phyloP scores from a whole-genome alignment of 169 alveolate species.

The Plasmodium berghei region DNA sequence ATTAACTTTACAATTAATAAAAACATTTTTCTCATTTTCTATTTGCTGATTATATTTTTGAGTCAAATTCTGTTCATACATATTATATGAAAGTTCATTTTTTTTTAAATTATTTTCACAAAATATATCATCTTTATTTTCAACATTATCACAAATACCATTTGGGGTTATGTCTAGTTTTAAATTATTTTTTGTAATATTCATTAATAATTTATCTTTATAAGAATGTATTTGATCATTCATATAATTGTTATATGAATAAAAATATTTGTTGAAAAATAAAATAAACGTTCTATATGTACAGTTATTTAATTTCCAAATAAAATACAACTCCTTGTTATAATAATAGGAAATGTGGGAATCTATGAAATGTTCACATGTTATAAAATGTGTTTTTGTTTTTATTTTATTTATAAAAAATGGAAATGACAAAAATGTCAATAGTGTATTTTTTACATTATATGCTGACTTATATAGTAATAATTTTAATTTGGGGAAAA shows the following conservation, averaged over 20 bases:
- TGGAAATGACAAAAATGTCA: conserved; percentile 59
- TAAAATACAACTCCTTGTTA: conserved; percentile 15
- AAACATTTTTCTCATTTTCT: too few species aligned
- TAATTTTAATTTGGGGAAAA: conserved; percentile 11
- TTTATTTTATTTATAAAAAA: conserved; percentile 43
- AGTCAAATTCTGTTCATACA: too few species aligned
- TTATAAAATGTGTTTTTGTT: conserved; percentile 2
- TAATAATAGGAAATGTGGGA: conserved; percentile 36
- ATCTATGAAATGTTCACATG: conserved; percentile 64
- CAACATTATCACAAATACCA: too few species aligned
- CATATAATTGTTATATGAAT: conserved; percentile 18
- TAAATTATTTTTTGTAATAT: too few species aligned
- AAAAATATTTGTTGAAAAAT: conserved; percentile 35
- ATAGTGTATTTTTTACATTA: conserved; percentile 41
- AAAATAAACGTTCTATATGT: conserved; percentile 46
- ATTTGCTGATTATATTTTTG: too few species aligned
- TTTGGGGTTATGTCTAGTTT: too few species aligned
- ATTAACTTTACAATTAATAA: too few species aligned
- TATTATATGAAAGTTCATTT: too few species aligned
- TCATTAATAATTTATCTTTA: background rate
- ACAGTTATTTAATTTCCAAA: conserved; percentile 52
- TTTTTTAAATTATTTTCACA: too few species aligned
- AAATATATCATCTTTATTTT: too few species aligned
- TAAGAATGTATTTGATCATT: conserved; percentile 9
- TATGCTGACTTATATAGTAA: conserved; percentile 47